Base-by-base conservation (phyloP, 257 asterid genomes). In the Handroanthus guayacan region DNA sequence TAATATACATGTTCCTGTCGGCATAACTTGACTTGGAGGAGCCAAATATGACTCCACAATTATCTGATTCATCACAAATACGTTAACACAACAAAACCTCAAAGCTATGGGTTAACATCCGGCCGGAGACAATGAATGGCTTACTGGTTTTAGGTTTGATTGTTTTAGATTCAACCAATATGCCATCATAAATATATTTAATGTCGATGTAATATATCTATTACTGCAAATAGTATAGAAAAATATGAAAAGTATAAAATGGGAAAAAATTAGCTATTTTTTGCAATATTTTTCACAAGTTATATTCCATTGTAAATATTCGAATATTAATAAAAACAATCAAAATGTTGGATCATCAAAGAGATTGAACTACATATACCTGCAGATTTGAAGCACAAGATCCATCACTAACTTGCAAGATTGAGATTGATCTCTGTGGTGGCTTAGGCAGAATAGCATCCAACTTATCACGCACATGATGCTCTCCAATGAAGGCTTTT, bases 371-470 rank as follows among this genome's bases (percentile, higher is more conserved):
- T 36, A 36, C 3, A 56, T 50, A 0, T 73, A 89, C 99, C 94
- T 83, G 93, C 38, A 95, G 88, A 64, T 74, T 83, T 4, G 89
- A 54, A 34, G 84, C 87, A 67, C 91, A 85, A 2, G 99, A 95
- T 74, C 99, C 99, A 69, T 95, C 99, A 47, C 81, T 85, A 14
- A 95, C 64, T 61, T 84, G 92, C 74, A 92, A 61, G 50, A 95
- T 76, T 0, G 97, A 83, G 60, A 78, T 81, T 1, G 95, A 86
- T 47, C 80, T 83, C 51, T 81, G 96, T 1, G 89, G 91, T 1
- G 87, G 90, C 80, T 80, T 92, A 8, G 85, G 87, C 50, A 77
- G 11, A 37, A 82, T 43, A 7, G 87, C 17, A 13, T 90, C 92
- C 47, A 85, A 7, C 79, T 92, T 90, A 5, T 85, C 92, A 0